Evolutionary conservation across 139 green algal genomes (phyloP).

Genomic region (Chlorella sp.): DNA sequence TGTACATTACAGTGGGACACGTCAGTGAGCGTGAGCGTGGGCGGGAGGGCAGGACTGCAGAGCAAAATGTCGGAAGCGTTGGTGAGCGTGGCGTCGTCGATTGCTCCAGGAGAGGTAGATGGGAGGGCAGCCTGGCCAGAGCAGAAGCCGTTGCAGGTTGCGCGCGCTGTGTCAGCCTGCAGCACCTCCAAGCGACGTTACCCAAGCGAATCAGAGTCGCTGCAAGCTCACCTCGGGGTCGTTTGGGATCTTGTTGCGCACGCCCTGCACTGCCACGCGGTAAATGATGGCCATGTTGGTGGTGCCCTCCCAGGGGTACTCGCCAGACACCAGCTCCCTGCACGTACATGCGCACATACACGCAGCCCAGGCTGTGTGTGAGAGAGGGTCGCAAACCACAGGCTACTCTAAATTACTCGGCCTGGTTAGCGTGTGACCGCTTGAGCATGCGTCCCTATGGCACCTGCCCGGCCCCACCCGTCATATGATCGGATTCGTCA

Average conservation of each 20-base stretch:
- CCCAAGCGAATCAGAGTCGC: not conserved
- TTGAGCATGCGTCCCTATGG: not conserved
- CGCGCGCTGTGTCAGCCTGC: not conserved
- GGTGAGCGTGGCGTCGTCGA: not conserved
- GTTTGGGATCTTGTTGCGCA: conserved; percentile 10
- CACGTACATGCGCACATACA: not conserved
- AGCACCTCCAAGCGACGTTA: not conserved
- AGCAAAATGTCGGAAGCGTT: not conserved
- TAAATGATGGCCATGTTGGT: conserved; percentile 43
- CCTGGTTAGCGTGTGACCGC: not conserved
- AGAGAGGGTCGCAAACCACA: not conserved
- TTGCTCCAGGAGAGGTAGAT: not conserved
- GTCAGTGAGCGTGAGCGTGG: not conserved
- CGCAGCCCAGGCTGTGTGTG: not conserved
- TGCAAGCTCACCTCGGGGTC: conserved; percentile 6
- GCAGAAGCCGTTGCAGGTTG: not conserved
- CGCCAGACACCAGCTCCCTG: conserved; percentile 23
- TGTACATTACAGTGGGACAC: not conserved
- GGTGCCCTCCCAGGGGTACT: conserved; percentile 29
- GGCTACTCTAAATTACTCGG: not conserved
- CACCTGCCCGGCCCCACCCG: not conserved
- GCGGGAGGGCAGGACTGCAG: not conserved
- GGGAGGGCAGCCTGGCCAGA: not conserved
- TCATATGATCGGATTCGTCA: not conserved
- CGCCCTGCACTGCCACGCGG: conserved; percentile 25